Evolutionary conservation across 2,329 filamentous ascomycete genomes (phyloP), one percentile per base, ranked within the genome.

Genomic region (Alternaria sp.): DNA sequence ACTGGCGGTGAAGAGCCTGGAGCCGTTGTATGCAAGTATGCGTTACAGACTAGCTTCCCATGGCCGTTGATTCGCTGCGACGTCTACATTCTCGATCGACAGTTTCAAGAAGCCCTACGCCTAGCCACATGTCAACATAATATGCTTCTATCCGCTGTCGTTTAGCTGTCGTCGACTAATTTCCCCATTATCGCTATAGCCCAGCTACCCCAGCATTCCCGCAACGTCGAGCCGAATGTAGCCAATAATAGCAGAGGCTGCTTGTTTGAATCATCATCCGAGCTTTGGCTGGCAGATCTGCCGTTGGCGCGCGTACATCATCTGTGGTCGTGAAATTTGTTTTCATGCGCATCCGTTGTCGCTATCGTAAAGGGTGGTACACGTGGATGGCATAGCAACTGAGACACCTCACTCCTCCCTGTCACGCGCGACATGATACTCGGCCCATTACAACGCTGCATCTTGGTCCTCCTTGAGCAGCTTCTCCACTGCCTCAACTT

Each of bases 401-500:
- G 53, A 53, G 59, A 44, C 52, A 65, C 54, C 56, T 50, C 61
- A 57, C 56, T 45, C 32, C 43, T 30, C 30, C 40, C 40, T 40
- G 32, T 57, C 56, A 59, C 43, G 27, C 56, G 56, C 56, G 27
- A 25, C 48, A 36, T 40, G 50, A 49, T 14, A 45, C 41, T 41
- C 27, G 25, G 30, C 54, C n/a, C 36, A 50, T 45, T 12, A 54
- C 46, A 38, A 27, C 46, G 46, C 46, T n/a, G 36, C 36, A 50
- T 45, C 38, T 28, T 73, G 80, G 38, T 77, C 77, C 9, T 67
- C 67, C 54, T 70, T 70, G 63, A 89, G 72, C 56, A 89, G 68
- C 67, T 81, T 80, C 67, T 86, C 81, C 34, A 90, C 87, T 52
- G 84, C 85, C 25, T 80, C 81, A 22, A 97, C 91, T 82, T 97